These are phyloP conservation scores for Claviceps sorghi DNA, from an alignment of 2,329 filamentous ascomycete species.

Conservation along the genomic window DNA sequence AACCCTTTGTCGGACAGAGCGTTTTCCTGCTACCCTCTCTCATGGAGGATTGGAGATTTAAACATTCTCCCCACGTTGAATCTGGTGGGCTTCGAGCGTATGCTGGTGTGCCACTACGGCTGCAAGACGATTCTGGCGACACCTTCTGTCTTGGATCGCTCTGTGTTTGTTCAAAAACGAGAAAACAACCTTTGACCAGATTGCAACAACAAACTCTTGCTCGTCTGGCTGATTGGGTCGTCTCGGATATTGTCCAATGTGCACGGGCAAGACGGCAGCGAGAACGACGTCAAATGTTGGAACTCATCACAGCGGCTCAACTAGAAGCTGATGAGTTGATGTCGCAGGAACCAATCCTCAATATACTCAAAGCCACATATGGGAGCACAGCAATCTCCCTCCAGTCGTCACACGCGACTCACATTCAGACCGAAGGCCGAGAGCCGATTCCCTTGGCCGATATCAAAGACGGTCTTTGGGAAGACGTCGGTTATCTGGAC, in stretches of 20 bases:
- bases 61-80: slow-evolving; percentile 24
- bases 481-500: slow-evolving; percentile 26
- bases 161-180: slow-evolving; percentile 25
- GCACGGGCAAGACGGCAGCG: slow-evolving; percentile 22
- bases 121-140: slow-evolving; percentile 24
- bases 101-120: slow-evolving; percentile 25
- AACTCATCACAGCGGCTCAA: slow-evolving; percentile 17
- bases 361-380: neutral
- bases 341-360: neutral
- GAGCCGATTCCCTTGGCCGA: slow-evolving; percentile 14
- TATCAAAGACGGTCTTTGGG: slow-evolving; percentile 27
- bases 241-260: slow-evolving; percentile 25
- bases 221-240: slow-evolving; percentile 19
- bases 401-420: slow-evolving; percentile 7
- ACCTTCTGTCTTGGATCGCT: slow-evolving; percentile 26
- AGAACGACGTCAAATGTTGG: slow-evolving; percentile 23
- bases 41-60: slow-evolving; percentile 29
- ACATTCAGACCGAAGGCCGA: slow-evolving; percentile 11
- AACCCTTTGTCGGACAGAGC: slow-evolving; percentile 9
- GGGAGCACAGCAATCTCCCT: neutral
- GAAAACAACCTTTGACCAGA: slow-evolving; percentile 17
- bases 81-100: slow-evolving; percentile 25
- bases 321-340: slow-evolving; percentile 2
- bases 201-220: slow-evolving; percentile 14
- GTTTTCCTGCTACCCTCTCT: slow-evolving; percentile 28